Conservation (phyloP, 202 grass and related monocot genomes). For the Alloteropsis angusta region DNA sequence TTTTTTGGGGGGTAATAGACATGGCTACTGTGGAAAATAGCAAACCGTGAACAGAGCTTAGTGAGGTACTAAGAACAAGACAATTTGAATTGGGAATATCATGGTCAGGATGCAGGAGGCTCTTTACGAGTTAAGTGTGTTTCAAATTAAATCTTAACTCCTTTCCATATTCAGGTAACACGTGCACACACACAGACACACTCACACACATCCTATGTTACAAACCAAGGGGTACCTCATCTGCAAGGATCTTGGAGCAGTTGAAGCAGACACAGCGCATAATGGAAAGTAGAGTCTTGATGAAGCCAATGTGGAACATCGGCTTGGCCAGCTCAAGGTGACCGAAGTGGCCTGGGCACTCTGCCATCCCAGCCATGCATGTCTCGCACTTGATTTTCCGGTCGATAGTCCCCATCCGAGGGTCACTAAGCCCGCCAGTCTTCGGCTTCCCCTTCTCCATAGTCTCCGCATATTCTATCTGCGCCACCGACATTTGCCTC, state of each 20-base stretch:
- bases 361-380: slow-evolving; percentile 80
- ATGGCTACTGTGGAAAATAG: not conserved
- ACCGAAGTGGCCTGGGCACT: slow-evolving; percentile 79
- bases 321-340: slow-evolving; percentile 83
- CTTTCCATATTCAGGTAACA: not conserved
- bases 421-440: slow-evolving; percentile 68
- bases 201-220: not conserved
- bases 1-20: not conserved
- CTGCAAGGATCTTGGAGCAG: slow-evolving; percentile 89
- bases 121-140: not conserved
- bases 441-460: slow-evolving; percentile 91
- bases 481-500: slow-evolving; percentile 84
- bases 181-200: not conserved
- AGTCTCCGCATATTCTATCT: slow-evolving; percentile 69
- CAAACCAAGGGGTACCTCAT: slow-evolving; percentile 48
- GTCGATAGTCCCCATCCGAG: slow-evolving; percentile 68
- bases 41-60: not conserved
- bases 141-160: not conserved
- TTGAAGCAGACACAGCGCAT: slow-evolving; percentile 97
- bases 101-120: not conserved
- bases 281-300: slow-evolving; percentile 75
- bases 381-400: slow-evolving; percentile 81
- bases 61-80: not conserved
- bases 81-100: slow-evolving; percentile 16
- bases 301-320: slow-evolving; percentile 79